phyloP scores from a whole-genome alignment of 2,329 filamentous ascomycete genomes.

The Pseudodiploospora longispora region DNA sequence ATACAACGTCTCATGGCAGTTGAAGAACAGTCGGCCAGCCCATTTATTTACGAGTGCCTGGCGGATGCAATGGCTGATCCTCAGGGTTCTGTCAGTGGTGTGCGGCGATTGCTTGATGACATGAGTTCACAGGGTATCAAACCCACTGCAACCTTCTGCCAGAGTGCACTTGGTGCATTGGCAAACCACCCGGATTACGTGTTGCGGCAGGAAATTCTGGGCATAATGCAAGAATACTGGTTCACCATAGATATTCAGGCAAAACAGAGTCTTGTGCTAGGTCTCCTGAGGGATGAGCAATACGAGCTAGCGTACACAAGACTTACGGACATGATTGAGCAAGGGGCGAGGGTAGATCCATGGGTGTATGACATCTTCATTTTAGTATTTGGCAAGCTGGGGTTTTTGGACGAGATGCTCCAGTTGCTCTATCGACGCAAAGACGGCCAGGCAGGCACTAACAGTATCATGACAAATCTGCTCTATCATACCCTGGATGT shows the following conservation, averaged over 20 bases:
- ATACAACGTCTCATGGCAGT: slow-evolving; percentile 51
- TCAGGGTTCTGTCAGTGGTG: slow-evolving; percentile 57
- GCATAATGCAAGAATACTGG: slow-evolving; percentile 69
- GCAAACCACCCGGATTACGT: slow-evolving; percentile 81
- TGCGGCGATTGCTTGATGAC: slow-evolving; percentile 60
- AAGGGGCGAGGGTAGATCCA: slow-evolving; percentile 45
- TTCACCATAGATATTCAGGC: slow-evolving; percentile 42
- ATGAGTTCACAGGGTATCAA: slow-evolving; percentile 56
- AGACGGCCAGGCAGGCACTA: slow-evolving; percentile 20
- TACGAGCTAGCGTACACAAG: slow-evolving; percentile 71
- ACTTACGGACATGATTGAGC: slow-evolving; percentile 57
- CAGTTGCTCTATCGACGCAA: slow-evolving; percentile 54
- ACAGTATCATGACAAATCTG: slow-evolving; percentile 38
- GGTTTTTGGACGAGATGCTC: slow-evolving; percentile 71
- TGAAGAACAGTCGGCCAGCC: slow-evolving; percentile 46
- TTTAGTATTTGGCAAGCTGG: slow-evolving; percentile 61
- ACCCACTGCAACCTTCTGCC: slow-evolving; percentile 59
- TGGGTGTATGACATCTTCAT: slow-evolving; percentile 79
- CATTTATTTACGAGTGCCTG: slow-evolving; percentile 63
- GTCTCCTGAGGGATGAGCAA: slow-evolving; percentile 71
- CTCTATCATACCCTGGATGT: slow-evolving; percentile 69
- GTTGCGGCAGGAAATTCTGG: slow-evolving; percentile 61
- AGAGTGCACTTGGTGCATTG: slow-evolving; percentile 63
- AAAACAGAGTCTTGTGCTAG: slow-evolving; percentile 60
- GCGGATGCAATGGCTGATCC: slow-evolving; percentile 63